These are phyloP conservation scores for Hypoxylon fragiforme DNA, from an alignment of 495 filamentous ascomycete genomes.

Conservation along the genomic window DNA sequence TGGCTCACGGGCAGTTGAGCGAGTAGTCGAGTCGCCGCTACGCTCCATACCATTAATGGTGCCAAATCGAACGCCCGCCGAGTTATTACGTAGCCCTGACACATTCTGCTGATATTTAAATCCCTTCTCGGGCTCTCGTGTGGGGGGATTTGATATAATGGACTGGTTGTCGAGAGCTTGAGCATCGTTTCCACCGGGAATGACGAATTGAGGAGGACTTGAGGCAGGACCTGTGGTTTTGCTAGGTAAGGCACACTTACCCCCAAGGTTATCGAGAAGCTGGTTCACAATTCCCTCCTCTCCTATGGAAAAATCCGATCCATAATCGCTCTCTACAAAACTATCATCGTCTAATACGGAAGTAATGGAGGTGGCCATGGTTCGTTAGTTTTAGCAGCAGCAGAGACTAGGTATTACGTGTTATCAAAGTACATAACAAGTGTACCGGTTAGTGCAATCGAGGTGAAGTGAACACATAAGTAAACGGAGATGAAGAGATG, in stretches of 20 bases:
- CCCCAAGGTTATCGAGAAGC: conserved; percentile 19
- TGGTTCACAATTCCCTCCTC: conserved; percentile 49
- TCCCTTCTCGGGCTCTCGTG: no score
- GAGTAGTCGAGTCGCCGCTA: conserved; percentile 15
- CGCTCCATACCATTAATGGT: not conserved
- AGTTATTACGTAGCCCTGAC: not conserved
- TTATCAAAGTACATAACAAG: no score
- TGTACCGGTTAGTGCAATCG: not conserved
- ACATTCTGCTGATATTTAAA: not conserved
- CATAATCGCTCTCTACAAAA: conserved; percentile 64
- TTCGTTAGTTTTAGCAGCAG: not conserved
- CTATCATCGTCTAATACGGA: conserved; percentile 1
- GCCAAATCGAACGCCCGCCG: not conserved
- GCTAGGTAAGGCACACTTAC: conserved; percentile 2
- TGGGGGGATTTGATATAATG: not conserved
- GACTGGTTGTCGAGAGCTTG: not conserved
- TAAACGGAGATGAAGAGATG: not conserved
- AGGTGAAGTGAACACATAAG: not conserved
- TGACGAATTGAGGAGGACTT: conserved; percentile 2
- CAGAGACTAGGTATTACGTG: not conserved
- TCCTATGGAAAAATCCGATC: conserved; percentile 69
- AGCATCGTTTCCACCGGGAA: not conserved
- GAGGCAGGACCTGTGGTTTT: not conserved
- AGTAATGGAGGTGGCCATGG: conserved; percentile 23
- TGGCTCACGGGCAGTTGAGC: not conserved